phyloP scores from a whole-genome alignment of 352 stramenopile species.

The Hyaloperonospora brassicae region DNA sequence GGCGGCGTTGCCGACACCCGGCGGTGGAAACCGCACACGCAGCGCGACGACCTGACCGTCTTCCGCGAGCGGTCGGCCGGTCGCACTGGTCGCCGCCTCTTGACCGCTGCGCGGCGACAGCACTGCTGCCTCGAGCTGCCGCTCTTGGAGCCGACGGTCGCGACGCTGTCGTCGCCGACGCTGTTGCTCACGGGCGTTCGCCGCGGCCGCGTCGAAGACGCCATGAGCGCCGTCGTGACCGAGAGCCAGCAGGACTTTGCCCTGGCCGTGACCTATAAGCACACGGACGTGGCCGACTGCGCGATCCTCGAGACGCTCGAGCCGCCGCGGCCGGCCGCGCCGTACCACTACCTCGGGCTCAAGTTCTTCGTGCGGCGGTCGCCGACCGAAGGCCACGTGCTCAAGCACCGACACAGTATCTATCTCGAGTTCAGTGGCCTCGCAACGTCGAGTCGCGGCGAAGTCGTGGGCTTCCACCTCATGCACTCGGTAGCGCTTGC shows the following conservation, averaged over 20 bases:
- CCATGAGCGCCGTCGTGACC: constrained; percentile 45
- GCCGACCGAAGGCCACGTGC: constrained; percentile 29
- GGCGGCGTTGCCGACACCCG: constrained; percentile 29
- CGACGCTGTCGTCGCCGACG: constrained; percentile 24
- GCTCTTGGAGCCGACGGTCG: constrained; percentile 22
- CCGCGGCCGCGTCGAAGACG: constrained; percentile 43
- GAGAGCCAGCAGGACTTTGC: constrained; percentile 49
- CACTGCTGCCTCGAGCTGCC: constrained; percentile 28
- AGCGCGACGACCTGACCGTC: constrained; percentile 36
- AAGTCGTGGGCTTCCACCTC: constrained; percentile 57
- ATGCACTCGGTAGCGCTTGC: constrained; percentile 62
- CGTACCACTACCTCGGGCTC: constrained; percentile 58
- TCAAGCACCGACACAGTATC: constrained; percentile 50
- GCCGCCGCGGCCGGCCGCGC: constrained; percentile 30
- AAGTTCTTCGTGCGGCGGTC: constrained; percentile 60
- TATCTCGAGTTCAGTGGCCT: constrained; percentile 54
- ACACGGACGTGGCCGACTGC: constrained; percentile 57
- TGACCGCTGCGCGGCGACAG: constrained; percentile 11
- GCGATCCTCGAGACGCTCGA: constrained; percentile 53
- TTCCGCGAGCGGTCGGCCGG: constrained; percentile 33
- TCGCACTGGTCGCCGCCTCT: constrained; percentile 21
- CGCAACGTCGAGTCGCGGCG: constrained; percentile 29
- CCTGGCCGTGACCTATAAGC: constrained; percentile 45
- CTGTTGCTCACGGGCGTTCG: constrained; percentile 45
- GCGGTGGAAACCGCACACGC: constrained; percentile 39